Conservation (phyloP, 768 basidiomycete species). For the Lepiota venenata region DNA sequence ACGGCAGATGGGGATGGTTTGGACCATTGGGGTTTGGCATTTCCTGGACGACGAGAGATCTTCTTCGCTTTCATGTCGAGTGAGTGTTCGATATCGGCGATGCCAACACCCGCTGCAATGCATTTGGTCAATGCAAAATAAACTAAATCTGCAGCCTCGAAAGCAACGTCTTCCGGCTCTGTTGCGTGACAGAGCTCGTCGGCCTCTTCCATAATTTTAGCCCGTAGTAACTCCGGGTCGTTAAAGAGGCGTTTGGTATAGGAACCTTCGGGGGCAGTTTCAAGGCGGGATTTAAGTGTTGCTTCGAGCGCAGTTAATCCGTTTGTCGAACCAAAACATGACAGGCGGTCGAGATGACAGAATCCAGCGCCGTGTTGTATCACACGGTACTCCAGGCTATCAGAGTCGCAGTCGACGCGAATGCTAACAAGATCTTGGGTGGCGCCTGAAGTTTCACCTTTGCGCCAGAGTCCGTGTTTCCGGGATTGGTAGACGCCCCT, state of each 20-base stretch:
- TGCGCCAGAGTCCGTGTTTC: slow-evolving; percentile 94
- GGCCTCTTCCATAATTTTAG: slow-evolving; percentile 98
- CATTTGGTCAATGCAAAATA: slow-evolving; percentile 92
- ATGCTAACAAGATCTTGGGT: slow-evolving; percentile 86
- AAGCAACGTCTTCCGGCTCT: slow-evolving; percentile 79
- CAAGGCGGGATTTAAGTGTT: slow-evolving; percentile 69
- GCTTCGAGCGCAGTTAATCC: slow-evolving; percentile 81
- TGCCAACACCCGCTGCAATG: slow-evolving; percentile 73
- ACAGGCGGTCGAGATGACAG: slow-evolving; percentile 84
- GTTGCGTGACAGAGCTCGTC: slow-evolving; percentile 90
- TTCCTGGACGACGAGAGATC: slow-evolving; percentile 83
- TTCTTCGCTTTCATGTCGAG: slow-evolving; percentile 85
- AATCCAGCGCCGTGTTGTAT: slow-evolving; percentile 89
- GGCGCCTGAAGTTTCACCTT: slow-evolving; percentile 95
- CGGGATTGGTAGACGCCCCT: slow-evolving; percentile 96
- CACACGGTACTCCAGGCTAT: slow-evolving; percentile 89
- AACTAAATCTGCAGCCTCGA: slow-evolving; percentile 92
- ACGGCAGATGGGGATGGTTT: slow-evolving; percentile 18
- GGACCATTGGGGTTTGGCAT: slow-evolving; percentile 86
- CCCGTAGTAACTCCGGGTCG: slow-evolving; percentile 74
- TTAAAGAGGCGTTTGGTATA: slow-evolving; percentile 88
- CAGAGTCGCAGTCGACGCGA: slow-evolving; percentile 87
- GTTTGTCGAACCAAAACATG: slow-evolving; percentile 84
- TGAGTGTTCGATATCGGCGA: slow-evolving; percentile 80
- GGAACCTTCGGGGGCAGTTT: slow-evolving; percentile 81